These are phyloP conservation scores for Conringia planisiliqua DNA, from an alignment of 345 rosid genomes.

Conservation along the genomic window DNA sequence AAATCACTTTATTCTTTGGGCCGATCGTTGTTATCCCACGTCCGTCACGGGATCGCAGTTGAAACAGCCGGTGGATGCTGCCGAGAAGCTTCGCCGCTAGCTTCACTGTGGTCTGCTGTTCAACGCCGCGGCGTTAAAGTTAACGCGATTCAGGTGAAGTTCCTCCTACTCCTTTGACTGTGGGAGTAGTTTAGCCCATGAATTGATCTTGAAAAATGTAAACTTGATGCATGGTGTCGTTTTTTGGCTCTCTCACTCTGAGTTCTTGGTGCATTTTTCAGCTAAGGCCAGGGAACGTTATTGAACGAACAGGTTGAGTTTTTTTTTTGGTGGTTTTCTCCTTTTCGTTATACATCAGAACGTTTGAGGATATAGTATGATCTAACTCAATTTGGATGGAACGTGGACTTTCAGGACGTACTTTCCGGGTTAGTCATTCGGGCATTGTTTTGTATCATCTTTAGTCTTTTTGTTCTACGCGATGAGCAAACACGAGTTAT, in stretches of 20 bases:
- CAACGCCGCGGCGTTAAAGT: constrained; percentile 75
- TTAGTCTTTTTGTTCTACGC: neutral
- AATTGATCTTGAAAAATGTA: no score
- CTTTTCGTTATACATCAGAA: neutral
- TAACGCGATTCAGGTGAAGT: constrained; percentile 66
- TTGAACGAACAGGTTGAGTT: constrained; percentile 71
- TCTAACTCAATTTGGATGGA: constrained; percentile 22
- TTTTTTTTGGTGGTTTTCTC: neutral
- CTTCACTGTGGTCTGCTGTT: constrained; percentile 51
- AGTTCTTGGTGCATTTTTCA: constrained; percentile 25
- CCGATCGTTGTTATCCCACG: constrained; percentile 13
- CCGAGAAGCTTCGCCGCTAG: constrained; percentile 15
- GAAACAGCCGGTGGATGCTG: neutral
- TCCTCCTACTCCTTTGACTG: neutral
- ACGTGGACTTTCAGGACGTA: constrained; percentile 50
- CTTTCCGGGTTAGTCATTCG: constrained; percentile 53
- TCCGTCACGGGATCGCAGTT: neutral
- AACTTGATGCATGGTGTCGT: neutral
- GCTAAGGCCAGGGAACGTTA: constrained; percentile 80
- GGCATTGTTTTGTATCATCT: neutral
- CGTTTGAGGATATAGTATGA: neutral
- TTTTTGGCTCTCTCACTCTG: neutral
- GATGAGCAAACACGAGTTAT: neutral
- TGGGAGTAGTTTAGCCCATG: neutral
- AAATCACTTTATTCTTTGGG: constrained; percentile 25